Conservation (phyloP, 1,284 basidiomycete genomes). For the Megacollybia platyphylla region DNA sequence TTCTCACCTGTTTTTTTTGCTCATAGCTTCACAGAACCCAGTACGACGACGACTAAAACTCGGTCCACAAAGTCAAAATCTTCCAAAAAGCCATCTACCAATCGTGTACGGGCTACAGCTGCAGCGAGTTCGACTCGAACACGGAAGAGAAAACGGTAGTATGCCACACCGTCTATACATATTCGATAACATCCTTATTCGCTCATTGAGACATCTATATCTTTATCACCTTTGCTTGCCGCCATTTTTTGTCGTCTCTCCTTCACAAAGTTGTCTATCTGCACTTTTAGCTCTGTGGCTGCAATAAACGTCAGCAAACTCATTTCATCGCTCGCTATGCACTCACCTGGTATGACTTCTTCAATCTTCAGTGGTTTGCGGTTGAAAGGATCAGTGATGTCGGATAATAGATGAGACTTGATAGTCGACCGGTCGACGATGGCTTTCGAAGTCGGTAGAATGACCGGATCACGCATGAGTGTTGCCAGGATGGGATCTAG, state of each 20-base stretch:
- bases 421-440: conserved; percentile 89
- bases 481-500: conserved; percentile 88
- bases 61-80: neutral
- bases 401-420: conserved; percentile 89
- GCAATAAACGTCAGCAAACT: conserved; percentile 3
- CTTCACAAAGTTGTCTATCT: conserved; percentile 29
- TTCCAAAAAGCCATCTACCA: conserved; percentile 1
- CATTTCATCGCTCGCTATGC: neutral
- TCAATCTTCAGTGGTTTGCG: conserved; percentile 69
- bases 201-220: conserved; percentile 1
- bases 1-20: neutral
- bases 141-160: conserved; percentile 2
- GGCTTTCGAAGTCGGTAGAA: conserved; percentile 73
- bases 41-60: neutral
- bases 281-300: conserved; percentile 30
- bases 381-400: conserved; percentile 87
- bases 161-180: neutral
- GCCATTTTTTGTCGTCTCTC: conserved; percentile 21
- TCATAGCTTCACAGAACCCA: conserved; percentile 3
- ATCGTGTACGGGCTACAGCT: neutral
- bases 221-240: conserved; percentile 5
- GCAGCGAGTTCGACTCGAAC: neutral
- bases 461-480: conserved; percentile 93
- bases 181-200: neutral
- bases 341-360: conserved; percentile 67